Base-by-base conservation (phyloP, 192 early-diverging fungal genomes). In the Umbelopsis vinacea region DNA sequence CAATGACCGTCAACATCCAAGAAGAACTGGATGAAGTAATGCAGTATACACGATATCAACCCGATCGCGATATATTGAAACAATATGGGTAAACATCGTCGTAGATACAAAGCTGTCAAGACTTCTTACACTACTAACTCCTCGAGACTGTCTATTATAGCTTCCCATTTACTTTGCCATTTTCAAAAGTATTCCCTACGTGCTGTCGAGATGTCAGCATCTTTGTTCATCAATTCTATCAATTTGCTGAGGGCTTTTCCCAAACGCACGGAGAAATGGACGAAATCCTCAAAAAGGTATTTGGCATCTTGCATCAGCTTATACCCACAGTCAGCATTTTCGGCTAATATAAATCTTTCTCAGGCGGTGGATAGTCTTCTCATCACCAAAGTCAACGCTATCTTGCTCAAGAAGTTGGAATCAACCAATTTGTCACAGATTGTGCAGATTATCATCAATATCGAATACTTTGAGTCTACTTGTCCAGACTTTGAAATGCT, bases 241-340 rank as follows among this genome's bases (percentile, higher is more conserved):
- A 85, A 23, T 96, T 96, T 76, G 89, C 91, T 10, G 92, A 94
- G 74, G 94, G 92, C 0, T 95, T 94, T 71, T 83, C 88, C 23
- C 91, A 94, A 76, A 88, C 90, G 53, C 87, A 91, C 69, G 90
- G 89, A 77, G 92, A 93, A 67, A 94, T 96, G 89, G 94, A 95
- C 72, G 94, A 96, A 67, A 82, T 94, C 50, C 76, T 93, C 57
- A 93, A 91, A 74, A 89, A 92, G 77, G 91, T 90, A 55, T 43
- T 23, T 10, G n/a, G 5, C n/a, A 17, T 15, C n/a, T 50, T 1
- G 48, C 6, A 6, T n/a, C 15, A 50, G 4, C 46, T 5, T 50
- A 43, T 12, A 6, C 54, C 55, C 3, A 67, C 12, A 33, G 10
- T 29, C 29, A 46, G 67, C 14, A 35, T 75, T 17, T 43, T 37